Evolutionary conservation across 2,329 filamentous ascomycete species (phyloP).

Genomic region (Exophiala phaeomuriformis): DNA sequence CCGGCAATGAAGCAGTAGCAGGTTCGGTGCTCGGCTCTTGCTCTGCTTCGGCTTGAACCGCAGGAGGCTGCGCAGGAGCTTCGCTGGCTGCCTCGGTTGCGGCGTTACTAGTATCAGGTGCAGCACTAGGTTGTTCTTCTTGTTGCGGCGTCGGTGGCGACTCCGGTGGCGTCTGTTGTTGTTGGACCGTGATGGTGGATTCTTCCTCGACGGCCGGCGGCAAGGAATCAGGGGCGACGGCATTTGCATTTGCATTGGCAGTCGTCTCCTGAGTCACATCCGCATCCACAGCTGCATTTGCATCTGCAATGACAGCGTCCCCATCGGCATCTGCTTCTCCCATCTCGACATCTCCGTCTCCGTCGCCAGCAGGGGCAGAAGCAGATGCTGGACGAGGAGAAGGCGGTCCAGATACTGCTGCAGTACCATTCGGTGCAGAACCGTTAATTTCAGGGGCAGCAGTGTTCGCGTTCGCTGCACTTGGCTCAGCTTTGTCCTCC

Average conservation of each 20-base stretch:
- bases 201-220: conserved; percentile 17
- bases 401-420: conserved; percentile 15
- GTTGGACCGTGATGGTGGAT: conserved; percentile 17
- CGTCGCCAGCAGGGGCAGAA: not conserved
- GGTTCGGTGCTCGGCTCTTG: conserved; percentile 11
- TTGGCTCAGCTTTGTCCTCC: conserved; percentile 18
- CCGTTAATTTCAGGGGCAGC: conserved; percentile 13
- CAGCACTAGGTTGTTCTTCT: conserved; percentile 3
- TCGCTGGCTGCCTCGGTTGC: not conserved
- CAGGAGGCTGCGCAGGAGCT: conserved; percentile 16
- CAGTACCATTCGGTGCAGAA: conserved; percentile 14
- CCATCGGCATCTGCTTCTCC: conserved; percentile 37
- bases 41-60: conserved; percentile 19
- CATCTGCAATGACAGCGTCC: conserved; percentile 13
- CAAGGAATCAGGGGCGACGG: conserved; percentile 31
- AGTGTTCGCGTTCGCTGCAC: conserved; percentile 2
- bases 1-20: not conserved
- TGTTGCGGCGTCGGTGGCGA: conserved; percentile 22
- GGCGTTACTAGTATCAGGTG: conserved; percentile 1
- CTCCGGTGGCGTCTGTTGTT: conserved; percentile 29
- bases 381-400: conserved; percentile 6
- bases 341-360: conserved; percentile 32
- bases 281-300: conserved; percentile 33
- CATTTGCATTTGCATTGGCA: conserved; percentile 32
- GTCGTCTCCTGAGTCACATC: conserved; percentile 31